These are phyloP conservation scores for Suillus subluteus DNA, from an alignment of 768 basidiomycete genomes.

Conservation along the genomic window DNA sequence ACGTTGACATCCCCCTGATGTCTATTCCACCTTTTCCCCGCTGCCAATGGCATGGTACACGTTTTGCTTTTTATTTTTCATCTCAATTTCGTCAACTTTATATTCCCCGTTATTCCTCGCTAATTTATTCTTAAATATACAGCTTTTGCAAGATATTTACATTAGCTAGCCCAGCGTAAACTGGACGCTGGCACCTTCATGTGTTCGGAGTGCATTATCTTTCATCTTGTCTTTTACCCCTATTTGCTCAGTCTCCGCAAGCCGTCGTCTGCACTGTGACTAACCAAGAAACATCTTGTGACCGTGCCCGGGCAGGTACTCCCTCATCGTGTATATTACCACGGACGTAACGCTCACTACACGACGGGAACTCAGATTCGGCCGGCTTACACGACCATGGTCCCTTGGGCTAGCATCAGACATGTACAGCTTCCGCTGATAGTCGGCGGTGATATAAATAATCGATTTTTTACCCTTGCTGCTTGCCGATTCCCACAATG, in stretches of 20 bases:
- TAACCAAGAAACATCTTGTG: neutral
- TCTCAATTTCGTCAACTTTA: neutral
- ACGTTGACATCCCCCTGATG: neutral
- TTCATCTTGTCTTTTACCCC: neutral
- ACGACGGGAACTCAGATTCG: neutral
- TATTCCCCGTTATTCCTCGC: neutral
- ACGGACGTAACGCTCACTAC: no score
- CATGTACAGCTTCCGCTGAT: neutral
- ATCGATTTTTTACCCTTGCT: neutral
- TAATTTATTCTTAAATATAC: neutral
- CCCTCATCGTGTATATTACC: no score
- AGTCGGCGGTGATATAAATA: neutral
- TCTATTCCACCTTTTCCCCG: neutral
- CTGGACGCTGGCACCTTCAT: neutral
- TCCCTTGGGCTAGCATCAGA: neutral
- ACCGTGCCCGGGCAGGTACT: neutral
- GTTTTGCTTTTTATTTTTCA: neutral
- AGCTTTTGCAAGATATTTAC: neutral
- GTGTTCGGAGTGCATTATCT: neutral
- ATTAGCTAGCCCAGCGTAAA: neutral
- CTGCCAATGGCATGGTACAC: neutral
- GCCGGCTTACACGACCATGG: neutral
- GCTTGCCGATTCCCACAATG: constrained; percentile 8
- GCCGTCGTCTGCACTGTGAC: neutral
- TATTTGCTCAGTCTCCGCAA: neutral